Conservation (phyloP, 129 eudicot genomes). For the Oenanthe sinensis region DNA sequence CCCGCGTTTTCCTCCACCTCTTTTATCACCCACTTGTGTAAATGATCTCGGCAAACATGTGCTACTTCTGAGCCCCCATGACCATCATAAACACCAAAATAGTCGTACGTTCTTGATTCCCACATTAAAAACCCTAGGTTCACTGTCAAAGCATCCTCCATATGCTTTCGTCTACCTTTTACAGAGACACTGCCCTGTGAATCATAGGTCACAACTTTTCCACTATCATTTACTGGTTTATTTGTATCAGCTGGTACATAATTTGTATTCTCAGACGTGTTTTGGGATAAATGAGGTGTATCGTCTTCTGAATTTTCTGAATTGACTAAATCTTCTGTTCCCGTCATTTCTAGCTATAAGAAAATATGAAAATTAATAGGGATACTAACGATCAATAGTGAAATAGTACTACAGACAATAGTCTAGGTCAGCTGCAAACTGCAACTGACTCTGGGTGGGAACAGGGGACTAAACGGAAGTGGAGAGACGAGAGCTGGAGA, state of each 20-base stretch:
- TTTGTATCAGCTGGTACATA: background rate
- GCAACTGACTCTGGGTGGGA: background rate
- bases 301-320: background rate
- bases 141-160: conserved; percentile 64
- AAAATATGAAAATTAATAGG: no score
- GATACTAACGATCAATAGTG: no score
- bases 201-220: background rate
- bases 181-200: conserved; percentile 37
- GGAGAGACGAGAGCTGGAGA: background rate
- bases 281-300: background rate
- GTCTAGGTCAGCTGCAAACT: background rate
- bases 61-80: conserved; percentile 62
- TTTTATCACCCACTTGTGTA: conserved; percentile 33
- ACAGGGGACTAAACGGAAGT: background rate
- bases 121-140: conserved; percentile 4
- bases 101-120: conserved; percentile 18
- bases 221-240: background rate
- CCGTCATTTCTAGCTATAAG: background rate
- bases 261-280: background rate
- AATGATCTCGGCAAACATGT: conserved; percentile 29
- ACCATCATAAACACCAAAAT: conserved; percentile 67
- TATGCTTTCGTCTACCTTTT: conserved; percentile 52
- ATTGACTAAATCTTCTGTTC: background rate
- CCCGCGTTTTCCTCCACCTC: conserved; percentile 20
- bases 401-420: background rate